These are phyloP conservation scores for Chionographis japonica DNA, from an alignment of 106 monocot genomes.

Conservation along the genomic window DNA sequence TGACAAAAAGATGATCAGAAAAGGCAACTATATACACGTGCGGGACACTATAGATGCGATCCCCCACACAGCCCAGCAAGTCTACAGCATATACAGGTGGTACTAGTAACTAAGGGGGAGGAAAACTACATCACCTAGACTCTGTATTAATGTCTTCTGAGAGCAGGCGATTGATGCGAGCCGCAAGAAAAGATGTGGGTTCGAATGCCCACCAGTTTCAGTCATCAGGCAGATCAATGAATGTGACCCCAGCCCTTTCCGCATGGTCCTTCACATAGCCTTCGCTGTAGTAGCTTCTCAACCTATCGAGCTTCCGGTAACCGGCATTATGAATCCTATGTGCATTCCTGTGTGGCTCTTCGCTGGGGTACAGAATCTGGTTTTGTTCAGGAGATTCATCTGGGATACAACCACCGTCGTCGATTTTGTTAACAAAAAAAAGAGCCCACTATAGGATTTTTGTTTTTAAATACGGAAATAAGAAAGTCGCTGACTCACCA, in stretches of 20 bases:
- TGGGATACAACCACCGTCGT: not conserved
- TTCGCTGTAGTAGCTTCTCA: not conserved
- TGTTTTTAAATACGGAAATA: not conserved
- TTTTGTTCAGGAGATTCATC: slow-evolving; percentile 13
- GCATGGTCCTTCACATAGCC: not conserved
- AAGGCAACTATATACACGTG: no score
- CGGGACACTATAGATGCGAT: no score
- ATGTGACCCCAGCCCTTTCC: slow-evolving; percentile 3
- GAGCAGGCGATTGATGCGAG: no score
- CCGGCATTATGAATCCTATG: slow-evolving; percentile 1
- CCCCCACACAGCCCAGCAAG: no score
- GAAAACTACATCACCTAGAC: no score
- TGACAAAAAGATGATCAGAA: no score
- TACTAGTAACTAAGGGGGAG: no score
- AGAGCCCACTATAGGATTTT: not conserved
- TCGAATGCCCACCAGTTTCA: no score
- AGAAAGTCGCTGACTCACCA: slow-evolving; percentile 22
- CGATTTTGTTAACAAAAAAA: not conserved
- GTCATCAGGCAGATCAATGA: slow-evolving; percentile 6
- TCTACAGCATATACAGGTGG: no score
- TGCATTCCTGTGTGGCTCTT: slow-evolving; percentile 6
- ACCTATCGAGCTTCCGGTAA: slow-evolving; percentile 4
- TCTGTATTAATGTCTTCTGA: no score
- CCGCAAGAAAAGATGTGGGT: no score
- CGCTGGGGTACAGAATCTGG: not conserved